phyloP scores from a whole-genome alignment of 441 rosid genomes.

The Eruca vesicaria region DNA sequence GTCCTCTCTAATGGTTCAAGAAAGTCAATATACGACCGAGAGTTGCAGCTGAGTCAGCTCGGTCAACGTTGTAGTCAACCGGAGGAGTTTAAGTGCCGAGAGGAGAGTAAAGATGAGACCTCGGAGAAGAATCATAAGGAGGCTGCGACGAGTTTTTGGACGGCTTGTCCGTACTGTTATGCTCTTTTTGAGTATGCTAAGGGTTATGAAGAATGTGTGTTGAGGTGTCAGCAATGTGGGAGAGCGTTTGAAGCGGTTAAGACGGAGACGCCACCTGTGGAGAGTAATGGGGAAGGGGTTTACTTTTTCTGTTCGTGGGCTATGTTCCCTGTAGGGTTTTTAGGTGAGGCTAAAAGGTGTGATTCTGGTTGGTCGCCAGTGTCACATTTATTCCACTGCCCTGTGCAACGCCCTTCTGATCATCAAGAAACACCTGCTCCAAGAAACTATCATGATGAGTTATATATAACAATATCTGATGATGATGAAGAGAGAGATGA shows the following conservation, averaged over 20 bases:
- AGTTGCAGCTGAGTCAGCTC: constrained; percentile 47
- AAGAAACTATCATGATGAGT: constrained; percentile 36
- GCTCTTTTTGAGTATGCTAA: constrained; percentile 64
- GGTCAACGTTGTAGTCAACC: constrained; percentile 20
- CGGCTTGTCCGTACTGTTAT: constrained; percentile 78
- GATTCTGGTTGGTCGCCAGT: constrained; percentile 60
- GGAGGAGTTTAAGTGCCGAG: constrained; percentile 16
- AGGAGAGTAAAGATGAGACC: constrained; percentile 18
- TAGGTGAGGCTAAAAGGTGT: constrained; percentile 30
- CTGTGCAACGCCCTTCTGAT: constrained; percentile 20
- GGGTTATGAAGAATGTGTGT: constrained; percentile 58
- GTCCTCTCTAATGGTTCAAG: constrained; percentile 56
- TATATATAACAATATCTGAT: constrained; percentile 48
- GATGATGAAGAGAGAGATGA: constrained; percentile 7
- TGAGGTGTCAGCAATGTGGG: constrained; percentile 67
- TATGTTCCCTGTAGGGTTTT: constrained; percentile 55
- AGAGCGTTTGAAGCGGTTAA: constrained; percentile 67
- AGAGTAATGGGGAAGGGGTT: constrained; percentile 37
- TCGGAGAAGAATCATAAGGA: constrained; percentile 15
- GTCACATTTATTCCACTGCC: constrained; percentile 53
- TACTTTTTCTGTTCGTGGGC: constrained; percentile 64
- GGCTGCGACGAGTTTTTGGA: constrained; percentile 68
- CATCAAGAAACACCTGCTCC: constrained; percentile 20
- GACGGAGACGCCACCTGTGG: constrained; percentile 58
- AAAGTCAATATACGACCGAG: constrained; percentile 65